phyloP scores from a whole-genome alignment of 805 yeast genomes.

The Yarrowia alimentaria region DNA sequence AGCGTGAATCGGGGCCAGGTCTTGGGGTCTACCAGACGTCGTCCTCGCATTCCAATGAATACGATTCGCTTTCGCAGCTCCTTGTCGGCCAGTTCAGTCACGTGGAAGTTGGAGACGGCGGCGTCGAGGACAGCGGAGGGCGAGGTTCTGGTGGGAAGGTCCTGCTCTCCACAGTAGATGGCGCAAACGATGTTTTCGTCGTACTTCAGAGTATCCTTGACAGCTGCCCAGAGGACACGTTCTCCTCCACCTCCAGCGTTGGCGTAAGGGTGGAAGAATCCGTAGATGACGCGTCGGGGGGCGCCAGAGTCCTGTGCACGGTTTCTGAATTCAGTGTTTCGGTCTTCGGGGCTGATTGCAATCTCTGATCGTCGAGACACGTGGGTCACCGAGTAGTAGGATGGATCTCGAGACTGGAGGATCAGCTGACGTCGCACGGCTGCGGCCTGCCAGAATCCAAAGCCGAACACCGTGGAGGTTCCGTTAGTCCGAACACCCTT shows the following conservation, averaged over 20 bases:
- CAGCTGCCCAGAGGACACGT: constrained; percentile 93
- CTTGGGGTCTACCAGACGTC: constrained; percentile 62
- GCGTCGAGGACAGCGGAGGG: constrained; percentile 48
- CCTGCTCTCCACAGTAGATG: constrained; percentile 66
- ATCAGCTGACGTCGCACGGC: constrained; percentile 44
- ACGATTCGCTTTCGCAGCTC: constrained; percentile 53
- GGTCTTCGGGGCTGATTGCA: constrained; percentile 28
- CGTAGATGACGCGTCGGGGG: constrained; percentile 53
- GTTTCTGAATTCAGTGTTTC: constrained; percentile 24
- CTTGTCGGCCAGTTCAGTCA: constrained; percentile 43
- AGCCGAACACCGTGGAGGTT: constrained; percentile 15
- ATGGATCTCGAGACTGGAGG: constrained; percentile 38
- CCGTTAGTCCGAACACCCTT: constrained; percentile 33
- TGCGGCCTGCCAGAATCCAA: constrained; percentile 35
- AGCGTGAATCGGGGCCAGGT: constrained; percentile 80
- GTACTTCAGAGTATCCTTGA: constrained; percentile 59
- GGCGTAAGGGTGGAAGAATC: constrained; percentile 94
- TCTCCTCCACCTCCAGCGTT: constrained; percentile 99
- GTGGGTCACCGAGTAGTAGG: constrained; percentile 35
- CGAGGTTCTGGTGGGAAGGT: constrained; percentile 38
- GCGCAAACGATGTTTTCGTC: constrained; percentile 55
- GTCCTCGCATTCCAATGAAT: constrained; percentile 56
- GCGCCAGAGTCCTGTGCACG: constrained; percentile 31
- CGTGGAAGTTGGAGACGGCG: constrained; percentile 29
- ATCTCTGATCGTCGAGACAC: constrained; percentile 27